These are phyloP conservation scores for Neurospora sp. DNA, from an alignment of 495 filamentous ascomycete genomes.

Conservation along the genomic window DNA sequence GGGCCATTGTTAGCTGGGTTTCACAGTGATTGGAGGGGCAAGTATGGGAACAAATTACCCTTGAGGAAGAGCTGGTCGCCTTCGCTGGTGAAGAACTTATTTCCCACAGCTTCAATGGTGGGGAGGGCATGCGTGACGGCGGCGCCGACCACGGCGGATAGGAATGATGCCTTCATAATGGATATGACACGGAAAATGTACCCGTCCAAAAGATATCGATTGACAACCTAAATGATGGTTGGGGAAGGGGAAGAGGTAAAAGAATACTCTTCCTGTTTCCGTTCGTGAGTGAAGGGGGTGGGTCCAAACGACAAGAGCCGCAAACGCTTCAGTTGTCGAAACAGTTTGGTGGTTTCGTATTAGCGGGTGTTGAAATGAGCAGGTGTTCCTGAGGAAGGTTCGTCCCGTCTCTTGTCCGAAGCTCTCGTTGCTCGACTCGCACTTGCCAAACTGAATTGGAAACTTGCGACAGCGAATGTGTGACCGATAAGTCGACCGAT, in stretches of 20 bases:
- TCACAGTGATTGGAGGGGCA: not conserved
- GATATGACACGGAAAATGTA: not conserved
- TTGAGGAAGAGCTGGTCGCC: conserved; percentile 77
- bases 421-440: not conserved
- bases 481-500: not conserved
- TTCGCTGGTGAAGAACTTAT: conserved; percentile 73
- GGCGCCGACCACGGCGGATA: conserved; percentile 23
- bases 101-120: conserved; percentile 60
- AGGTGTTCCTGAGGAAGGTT: not conserved
- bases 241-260: not conserved
- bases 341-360: not conserved
- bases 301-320: not conserved
- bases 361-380: not conserved
- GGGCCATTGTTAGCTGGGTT: not conserved
- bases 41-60: conserved; percentile 34
- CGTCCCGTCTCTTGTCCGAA: not conserved
- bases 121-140: conserved; percentile 30
- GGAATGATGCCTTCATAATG: conserved; percentile 13
- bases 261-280: not conserved
- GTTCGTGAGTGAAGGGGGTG: not conserved
- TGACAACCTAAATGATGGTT: not conserved
- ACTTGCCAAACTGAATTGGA: not conserved
- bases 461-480: not conserved
- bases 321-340: not conserved
- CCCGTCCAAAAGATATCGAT: not conserved